These are phyloP conservation scores for Arabidopsis hybrid DNA, from an alignment of 441 rosid species.

Conservation along the genomic window DNA sequence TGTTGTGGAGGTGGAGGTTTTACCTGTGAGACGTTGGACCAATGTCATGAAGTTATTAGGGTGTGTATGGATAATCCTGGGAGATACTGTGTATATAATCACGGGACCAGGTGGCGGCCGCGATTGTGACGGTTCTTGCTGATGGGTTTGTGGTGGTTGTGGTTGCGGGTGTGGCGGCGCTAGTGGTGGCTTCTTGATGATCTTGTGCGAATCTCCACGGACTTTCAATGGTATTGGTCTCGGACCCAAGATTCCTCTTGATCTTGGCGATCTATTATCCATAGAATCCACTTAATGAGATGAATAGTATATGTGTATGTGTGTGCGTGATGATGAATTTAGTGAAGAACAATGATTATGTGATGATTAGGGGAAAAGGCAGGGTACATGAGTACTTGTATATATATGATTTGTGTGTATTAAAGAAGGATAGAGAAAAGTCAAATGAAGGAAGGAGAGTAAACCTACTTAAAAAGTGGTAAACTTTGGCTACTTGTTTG, in stretches of 20 bases:
- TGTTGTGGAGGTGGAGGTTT: constrained; percentile 48
- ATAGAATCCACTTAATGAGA: constrained; percentile 19
- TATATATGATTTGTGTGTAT: constrained; percentile 39
- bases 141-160: constrained; percentile 33
- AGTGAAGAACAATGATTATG: constrained; percentile 34
- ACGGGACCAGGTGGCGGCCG: constrained; percentile 60
- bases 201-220: constrained; percentile 79
- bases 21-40: constrained; percentile 76
- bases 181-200: constrained; percentile 78
- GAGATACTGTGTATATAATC: constrained; percentile 71
- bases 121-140: constrained; percentile 31
- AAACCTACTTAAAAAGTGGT: constrained; percentile 42
- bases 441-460: constrained; percentile 52
- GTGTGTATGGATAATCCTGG: constrained; percentile 66
- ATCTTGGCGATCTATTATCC: constrained; percentile 42
- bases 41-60: constrained; percentile 69
- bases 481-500: constrained; percentile 49
- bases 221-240: constrained; percentile 78
- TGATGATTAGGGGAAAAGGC: constrained; percentile 42
- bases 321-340: constrained; percentile 18
- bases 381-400: constrained; percentile 30
- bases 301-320: neutral
- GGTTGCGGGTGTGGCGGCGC: constrained; percentile 48
- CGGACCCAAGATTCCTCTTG: constrained; percentile 81
- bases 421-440: constrained; percentile 43